These are phyloP conservation scores for Penicillium sp. DNA, from an alignment of 2,329 filamentous ascomycete species.

Conservation along the genomic window DNA sequence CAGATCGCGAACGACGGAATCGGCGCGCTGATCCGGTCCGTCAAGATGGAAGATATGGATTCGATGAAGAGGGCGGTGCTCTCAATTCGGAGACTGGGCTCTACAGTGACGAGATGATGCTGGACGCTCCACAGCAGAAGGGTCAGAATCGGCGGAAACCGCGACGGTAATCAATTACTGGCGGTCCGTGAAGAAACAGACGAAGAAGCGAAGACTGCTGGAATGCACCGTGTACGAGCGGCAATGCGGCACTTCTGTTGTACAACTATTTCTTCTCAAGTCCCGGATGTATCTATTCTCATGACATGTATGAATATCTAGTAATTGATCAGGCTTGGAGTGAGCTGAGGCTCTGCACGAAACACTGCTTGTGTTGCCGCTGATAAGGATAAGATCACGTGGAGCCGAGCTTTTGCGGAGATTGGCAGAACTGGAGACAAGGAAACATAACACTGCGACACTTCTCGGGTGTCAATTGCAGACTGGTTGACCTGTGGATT, in stretches of 20 bases:
- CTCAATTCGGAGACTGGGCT: constrained; percentile 28
- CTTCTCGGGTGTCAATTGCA: background rate
- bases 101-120: constrained; percentile 47
- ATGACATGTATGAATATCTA: constrained; percentile 27
- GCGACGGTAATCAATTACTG: constrained; percentile 15
- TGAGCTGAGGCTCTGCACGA: background rate
- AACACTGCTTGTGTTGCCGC: background rate
- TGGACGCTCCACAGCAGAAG: constrained; percentile 36
- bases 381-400: constrained; percentile 30
- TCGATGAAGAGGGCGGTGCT: constrained; percentile 28
- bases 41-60: constrained; percentile 43
- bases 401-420: constrained; percentile 31
- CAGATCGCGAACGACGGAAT: constrained; percentile 43
- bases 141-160: constrained; percentile 24
- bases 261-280: background rate
- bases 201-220: background rate
- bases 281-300: constrained; percentile 8
- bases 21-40: constrained; percentile 25
- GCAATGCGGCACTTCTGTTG: background rate
- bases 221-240: background rate
- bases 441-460: background rate
- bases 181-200: background rate
- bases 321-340: background rate
- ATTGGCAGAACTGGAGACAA: constrained; percentile 18
- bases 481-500: too few species aligned